These are phyloP conservation scores for Penicillium salamii DNA, from an alignment of 495 filamentous ascomycete species.

Conservation along the genomic window DNA sequence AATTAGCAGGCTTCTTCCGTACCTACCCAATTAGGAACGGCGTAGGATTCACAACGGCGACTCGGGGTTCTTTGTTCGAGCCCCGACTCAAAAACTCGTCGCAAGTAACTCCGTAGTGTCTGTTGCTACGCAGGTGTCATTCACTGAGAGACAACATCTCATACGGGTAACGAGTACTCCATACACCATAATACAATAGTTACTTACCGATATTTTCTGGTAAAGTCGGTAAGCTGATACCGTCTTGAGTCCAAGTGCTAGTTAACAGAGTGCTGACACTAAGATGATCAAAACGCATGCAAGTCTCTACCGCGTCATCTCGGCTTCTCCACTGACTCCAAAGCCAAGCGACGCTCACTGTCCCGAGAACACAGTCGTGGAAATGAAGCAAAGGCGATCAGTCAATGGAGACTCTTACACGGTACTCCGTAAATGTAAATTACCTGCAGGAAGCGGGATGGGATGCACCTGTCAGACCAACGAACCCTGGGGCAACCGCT, in stretches of 20 bases:
- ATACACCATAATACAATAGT: too few species aligned
- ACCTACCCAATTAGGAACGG: not conserved
- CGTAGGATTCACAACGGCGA: not conserved
- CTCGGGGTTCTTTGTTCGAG: not conserved
- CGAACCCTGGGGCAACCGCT: conserved; percentile 33
- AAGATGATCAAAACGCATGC: not conserved
- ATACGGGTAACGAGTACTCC: too few species aligned
- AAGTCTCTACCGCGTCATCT: conserved; percentile 6
- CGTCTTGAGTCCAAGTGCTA: not conserved
- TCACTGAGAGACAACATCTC: not conserved
- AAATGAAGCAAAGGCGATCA: conserved; percentile 12
- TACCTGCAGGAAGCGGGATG: conserved; percentile 17
- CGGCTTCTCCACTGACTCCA: not conserved
- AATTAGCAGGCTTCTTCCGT: not conserved
- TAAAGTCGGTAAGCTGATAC: not conserved
- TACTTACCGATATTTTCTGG: too few species aligned
- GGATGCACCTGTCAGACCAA: conserved; percentile 22
- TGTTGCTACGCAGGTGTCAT: conserved; percentile 6
- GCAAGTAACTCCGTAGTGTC: not conserved
- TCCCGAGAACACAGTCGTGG: conserved; percentile 21
- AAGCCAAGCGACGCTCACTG: conserved; percentile 3
- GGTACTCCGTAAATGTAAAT: conserved; percentile 8
- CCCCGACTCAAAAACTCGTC: conserved; percentile 4
- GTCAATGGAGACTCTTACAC: conserved; percentile 5
- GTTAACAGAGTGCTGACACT: not conserved